These are phyloP conservation scores for Ochetophila trinervis DNA, from an alignment of 306 rosid species.

Conservation along the genomic window DNA sequence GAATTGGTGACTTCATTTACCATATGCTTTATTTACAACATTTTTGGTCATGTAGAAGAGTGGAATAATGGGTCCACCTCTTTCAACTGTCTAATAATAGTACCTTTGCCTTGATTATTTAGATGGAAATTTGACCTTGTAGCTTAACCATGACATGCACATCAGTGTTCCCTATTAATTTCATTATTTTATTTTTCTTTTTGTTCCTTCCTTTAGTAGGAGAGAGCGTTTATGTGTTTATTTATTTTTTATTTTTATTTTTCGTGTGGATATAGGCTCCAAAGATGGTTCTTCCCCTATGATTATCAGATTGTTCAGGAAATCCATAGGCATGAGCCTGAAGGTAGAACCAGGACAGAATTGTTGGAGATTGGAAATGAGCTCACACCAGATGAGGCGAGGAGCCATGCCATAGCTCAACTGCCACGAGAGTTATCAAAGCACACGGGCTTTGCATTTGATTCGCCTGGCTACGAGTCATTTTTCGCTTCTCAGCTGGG, in stretches of 20 bases:
- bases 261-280: constrained; percentile 52
- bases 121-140: too few species aligned
- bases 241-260: not conserved
- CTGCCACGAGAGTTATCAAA: constrained; percentile 76
- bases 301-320: constrained; percentile 94
- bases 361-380: constrained; percentile 59
- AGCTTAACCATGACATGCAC: too few species aligned
- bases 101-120: too few species aligned
- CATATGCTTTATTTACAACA: too few species aligned
- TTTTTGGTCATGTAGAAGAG: too few species aligned
- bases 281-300: constrained; percentile 92
- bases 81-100: too few species aligned
- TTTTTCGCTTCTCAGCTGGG: constrained; percentile 88
- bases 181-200: too few species aligned
- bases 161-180: too few species aligned
- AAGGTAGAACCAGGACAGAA: constrained; percentile 50
- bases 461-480: constrained; percentile 92
- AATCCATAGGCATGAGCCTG: constrained; percentile 69
- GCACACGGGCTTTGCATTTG: constrained; percentile 95
- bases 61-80: too few species aligned
- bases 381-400: constrained; percentile 66
- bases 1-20: not conserved
- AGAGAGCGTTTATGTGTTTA: too few species aligned
- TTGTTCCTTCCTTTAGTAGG: too few species aligned
- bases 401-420: constrained; percentile 78